These are phyloP conservation scores for Phytophthora tubulina DNA, from an alignment of 352 stramenopile genomes.

Conservation along the genomic window DNA sequence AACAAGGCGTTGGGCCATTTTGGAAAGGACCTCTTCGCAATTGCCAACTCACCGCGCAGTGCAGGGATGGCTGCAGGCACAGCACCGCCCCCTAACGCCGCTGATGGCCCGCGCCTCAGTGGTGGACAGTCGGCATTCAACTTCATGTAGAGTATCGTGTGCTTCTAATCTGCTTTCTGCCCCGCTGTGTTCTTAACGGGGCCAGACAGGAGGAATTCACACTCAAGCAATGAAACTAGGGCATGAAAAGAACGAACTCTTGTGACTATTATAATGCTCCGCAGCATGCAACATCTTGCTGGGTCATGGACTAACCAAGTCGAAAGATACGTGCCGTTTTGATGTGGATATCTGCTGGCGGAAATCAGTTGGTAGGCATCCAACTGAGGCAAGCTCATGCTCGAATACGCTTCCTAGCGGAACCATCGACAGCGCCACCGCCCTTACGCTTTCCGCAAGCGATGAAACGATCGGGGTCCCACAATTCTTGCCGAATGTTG, in stretches of 20 bases:
- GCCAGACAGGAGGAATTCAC: constrained; percentile 11
- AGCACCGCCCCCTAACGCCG: constrained; percentile 8
- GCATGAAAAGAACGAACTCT: constrained; percentile 26
- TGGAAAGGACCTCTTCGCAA: constrained; percentile 88
- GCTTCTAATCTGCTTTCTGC: constrained; percentile 13
- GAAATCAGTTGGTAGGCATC: constrained; percentile 3
- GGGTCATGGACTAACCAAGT: not conserved
- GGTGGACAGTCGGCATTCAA: constrained; percentile 84
- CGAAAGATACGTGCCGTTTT: constrained; percentile 18
- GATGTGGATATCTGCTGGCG: constrained; percentile 18
- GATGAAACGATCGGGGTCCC: constrained; percentile 72
- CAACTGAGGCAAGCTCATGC: constrained; percentile 19
- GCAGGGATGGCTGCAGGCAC: constrained; percentile 30
- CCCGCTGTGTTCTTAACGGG: constrained; percentile 12
- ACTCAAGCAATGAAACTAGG: constrained; percentile 33
- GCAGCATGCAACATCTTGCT: constrained; percentile 17
- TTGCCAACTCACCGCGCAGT: constrained; percentile 82
- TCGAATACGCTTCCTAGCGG: constrained; percentile 45
- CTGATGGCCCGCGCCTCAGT: constrained; percentile 32
- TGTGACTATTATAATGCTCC: constrained; percentile 30
- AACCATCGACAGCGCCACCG: constrained; percentile 7
- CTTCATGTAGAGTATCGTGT: constrained; percentile 85
- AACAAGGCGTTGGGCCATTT: constrained; percentile 80
- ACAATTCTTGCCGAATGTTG: constrained; percentile 79
- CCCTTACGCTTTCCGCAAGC: constrained; percentile 50